These are phyloP conservation scores for Panicum miliaceum DNA, from an alignment of 176 grass and related monocot genomes.

Conservation along the genomic window DNA sequence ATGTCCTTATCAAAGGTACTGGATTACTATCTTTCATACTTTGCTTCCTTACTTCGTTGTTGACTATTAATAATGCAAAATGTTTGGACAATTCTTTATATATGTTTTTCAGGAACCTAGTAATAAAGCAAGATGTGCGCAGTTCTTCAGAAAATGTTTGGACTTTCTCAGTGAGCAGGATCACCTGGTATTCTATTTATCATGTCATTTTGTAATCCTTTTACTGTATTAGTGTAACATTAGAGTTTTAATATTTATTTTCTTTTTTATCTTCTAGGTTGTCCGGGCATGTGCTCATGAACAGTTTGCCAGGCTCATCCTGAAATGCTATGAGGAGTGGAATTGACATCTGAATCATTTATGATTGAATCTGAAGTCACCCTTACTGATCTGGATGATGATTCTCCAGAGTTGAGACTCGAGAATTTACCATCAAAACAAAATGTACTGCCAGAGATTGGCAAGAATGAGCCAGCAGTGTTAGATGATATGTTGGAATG, in stretches of 20 bases:
- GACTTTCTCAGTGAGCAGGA: conserved; percentile 95
- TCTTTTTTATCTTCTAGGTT: conserved; percentile 55
- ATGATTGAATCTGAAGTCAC: conserved; percentile 88
- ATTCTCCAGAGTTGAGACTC: conserved; percentile 67
- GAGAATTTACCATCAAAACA: conserved; percentile 63
- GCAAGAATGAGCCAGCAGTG: conserved; percentile 29
- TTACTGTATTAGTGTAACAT: neutral
- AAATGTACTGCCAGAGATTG: conserved; percentile 47
- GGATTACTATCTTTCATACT: conserved; percentile 1
- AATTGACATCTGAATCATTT: conserved; percentile 82
- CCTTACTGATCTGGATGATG: conserved; percentile 89
- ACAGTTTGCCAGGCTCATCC: conserved; percentile 95
- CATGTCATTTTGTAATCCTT: conserved; percentile 1
- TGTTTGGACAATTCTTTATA: neutral
- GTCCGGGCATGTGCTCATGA: conserved; percentile 92
- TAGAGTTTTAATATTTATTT: conserved; percentile 23
- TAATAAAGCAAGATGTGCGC: conserved; percentile 85
- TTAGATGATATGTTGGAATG: conserved; percentile 47
- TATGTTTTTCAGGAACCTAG: conserved; percentile 71
- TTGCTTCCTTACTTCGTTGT: conserved; percentile 17
- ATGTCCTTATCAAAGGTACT: conserved; percentile 92
- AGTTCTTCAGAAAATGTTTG: conserved; percentile 96
- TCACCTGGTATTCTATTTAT: conserved; percentile 76
- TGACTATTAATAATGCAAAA: conserved; percentile 10
- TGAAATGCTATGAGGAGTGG: conserved; percentile 90